phyloP scores from a whole-genome alignment of 495 filamentous ascomycete genomes.

The Penicillium paradoxum region DNA sequence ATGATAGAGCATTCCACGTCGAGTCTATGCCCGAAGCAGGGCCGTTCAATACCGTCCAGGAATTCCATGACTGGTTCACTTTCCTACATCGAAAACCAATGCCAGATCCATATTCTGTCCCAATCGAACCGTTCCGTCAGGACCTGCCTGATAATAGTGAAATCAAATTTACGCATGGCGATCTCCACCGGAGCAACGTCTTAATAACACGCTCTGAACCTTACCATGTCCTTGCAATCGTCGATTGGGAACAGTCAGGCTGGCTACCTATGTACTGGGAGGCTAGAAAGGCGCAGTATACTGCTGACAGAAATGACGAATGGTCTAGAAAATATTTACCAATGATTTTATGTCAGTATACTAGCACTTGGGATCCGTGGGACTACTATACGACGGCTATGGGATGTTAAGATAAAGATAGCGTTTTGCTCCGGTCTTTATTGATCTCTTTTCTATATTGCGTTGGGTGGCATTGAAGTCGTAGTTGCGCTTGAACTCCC shows the following conservation, averaged over 20 bases:
- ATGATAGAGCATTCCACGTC: too few species aligned
- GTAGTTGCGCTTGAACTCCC: too few species aligned
- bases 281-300: constrained; percentile 38
- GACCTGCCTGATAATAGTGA: too few species aligned
- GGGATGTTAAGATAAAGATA: constrained; percentile 25
- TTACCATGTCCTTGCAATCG: constrained; percentile 31
- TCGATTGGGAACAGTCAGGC: constrained; percentile 48
- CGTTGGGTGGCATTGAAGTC: too few species aligned
- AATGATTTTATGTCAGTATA: constrained; percentile 22
- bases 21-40: too few species aligned
- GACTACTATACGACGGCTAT: constrained; percentile 28
- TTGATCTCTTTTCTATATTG: too few species aligned
- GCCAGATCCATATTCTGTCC: too few species aligned
- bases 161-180: constrained; percentile 38
- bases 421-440: too few species aligned
- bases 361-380: constrained; percentile 27
- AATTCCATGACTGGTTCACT: too few species aligned
- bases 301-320: constrained; percentile 15
- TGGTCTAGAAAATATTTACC: constrained; percentile 28
- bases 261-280: constrained; percentile 49
- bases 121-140: too few species aligned
- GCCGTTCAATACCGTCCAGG: too few species aligned
- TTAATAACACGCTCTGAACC: constrained; percentile 8
- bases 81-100: too few species aligned
- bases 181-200: constrained; percentile 38